Percentiles rank a stretch among this genome's conserved stretches.
phyloP scores from a whole-genome alignment of 768 basidiomycete genomes.

The Boletus vinaceobasis region DNA sequence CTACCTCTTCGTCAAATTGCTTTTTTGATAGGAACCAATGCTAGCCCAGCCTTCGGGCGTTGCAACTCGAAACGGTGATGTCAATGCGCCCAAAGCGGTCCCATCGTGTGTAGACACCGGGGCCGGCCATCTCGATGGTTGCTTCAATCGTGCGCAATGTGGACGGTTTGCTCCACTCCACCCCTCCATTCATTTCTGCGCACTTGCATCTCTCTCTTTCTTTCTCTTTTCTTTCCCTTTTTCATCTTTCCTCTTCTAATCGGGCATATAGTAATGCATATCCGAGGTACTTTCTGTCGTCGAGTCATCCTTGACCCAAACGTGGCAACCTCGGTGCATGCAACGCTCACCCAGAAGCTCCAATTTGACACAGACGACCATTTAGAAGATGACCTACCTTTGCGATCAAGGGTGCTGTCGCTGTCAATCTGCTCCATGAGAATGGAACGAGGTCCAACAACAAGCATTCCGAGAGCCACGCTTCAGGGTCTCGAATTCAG shows the following conservation, averaged over 20 bases:
- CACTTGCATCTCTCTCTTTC: neutral
- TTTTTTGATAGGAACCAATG: neutral
- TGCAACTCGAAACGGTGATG: conserved; percentile 4
- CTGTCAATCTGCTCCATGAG: conserved; percentile 22
- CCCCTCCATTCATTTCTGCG: conserved; percentile 7
- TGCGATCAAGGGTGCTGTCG: conserved; percentile 27
- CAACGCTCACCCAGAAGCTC: conserved; percentile 7
- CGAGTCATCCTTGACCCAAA: conserved; percentile 8
- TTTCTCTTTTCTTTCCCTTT: neutral
- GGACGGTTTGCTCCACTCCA: conserved; percentile 10
- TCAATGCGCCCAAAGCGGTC: conserved; percentile 1
- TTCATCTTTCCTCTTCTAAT: conserved; percentile 3
- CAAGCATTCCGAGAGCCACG: conserved; percentile 22
- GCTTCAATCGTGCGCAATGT: neutral
- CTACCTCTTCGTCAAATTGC: neutral
- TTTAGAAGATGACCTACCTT: conserved; percentile 21
- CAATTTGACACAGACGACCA: conserved; percentile 20
- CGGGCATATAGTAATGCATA: conserved; percentile 1
- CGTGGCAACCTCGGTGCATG: conserved; percentile 6
- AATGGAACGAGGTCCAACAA: conserved; percentile 27
- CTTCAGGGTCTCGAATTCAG: conserved; percentile 24
- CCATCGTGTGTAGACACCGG: neutral
- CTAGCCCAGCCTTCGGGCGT: neutral
- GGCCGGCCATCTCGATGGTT: neutral
- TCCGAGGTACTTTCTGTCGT: conserved; percentile 17